A percentile compares a stretch with the other conserved stretches of the same genome.
Conservation (phyloP, 148 eudicot genomes). For the Persicaria tinctoria region DNA sequence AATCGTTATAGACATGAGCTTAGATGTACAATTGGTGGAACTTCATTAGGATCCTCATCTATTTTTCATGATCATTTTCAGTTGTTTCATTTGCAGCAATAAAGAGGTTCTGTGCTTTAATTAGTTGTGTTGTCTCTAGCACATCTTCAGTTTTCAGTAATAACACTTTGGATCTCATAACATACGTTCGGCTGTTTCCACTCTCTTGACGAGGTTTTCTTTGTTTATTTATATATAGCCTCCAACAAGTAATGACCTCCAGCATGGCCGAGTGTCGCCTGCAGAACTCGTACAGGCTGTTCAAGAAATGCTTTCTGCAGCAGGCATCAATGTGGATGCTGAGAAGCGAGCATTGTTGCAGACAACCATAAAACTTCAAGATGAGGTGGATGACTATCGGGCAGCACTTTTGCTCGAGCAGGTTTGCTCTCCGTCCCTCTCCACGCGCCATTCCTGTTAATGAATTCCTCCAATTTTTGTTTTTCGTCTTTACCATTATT, state of each 20-base stretch:
- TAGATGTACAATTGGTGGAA: background rate
- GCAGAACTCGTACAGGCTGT: conserved; percentile 93
- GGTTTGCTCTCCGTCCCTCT: conserved; percentile 28
- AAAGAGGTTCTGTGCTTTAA: background rate
- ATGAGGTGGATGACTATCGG: conserved; percentile 75
- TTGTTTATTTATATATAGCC: conserved; percentile 21
- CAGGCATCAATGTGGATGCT: conserved; percentile 72
- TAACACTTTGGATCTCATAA: background rate
- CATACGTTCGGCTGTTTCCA: background rate
- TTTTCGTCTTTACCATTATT: background rate
- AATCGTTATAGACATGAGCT: background rate
- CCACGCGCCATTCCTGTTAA: background rate
- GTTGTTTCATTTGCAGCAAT: background rate
- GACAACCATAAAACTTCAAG: conserved; percentile 72
- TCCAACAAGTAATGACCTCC: conserved; percentile 55
- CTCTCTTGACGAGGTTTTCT: conserved; percentile 12
- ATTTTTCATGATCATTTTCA: background rate
- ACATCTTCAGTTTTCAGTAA: background rate
- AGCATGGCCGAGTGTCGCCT: conserved; percentile 81
- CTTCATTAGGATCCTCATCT: background rate
- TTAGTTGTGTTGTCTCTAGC: background rate
- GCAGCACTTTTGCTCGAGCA: conserved; percentile 86
- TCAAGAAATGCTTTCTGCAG: conserved; percentile 96
- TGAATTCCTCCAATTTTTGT: background rate
- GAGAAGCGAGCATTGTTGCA: conserved; percentile 74